Evolutionary conservation across 345 rosid species (phyloP), one percentile per base, ranked within the genome.

Genomic region (Hirschfeldia incana): DNA sequence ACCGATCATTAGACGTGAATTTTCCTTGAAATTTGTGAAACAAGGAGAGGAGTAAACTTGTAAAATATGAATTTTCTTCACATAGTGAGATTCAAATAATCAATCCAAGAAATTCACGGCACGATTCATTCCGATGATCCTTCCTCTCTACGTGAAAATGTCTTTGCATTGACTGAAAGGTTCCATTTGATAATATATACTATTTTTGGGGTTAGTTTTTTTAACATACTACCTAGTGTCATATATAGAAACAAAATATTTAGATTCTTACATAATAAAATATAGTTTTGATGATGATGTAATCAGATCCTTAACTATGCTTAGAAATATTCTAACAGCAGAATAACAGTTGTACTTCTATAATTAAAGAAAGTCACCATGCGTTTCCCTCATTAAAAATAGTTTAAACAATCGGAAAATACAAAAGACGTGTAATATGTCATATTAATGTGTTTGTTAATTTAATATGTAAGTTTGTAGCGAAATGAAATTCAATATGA

Each of bases 131-230:
- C 66, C 36, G 65, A 34, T 69, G 21, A 28, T 70, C 75, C 70
- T 77, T 33, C 28, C 64, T 58, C n/a, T 70, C 65, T 27, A 58
- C 42, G 29, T 69, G 69, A 60, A 60, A 17, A 33, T 33, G 76
- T 72, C 81, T 72, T 13, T 72, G 81, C 76, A 78, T 71, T 32
- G 53, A 57, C 10, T 66, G 51, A 78, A 78, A 72, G 76, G 77
- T 72, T 58, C 39, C 51, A 65, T 57, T 78, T 57, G 33, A 53
- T 62, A 59, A 42, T 76, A 8, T 42, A 15, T 57, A 69, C 8
- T 63, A 29, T 16, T 8, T 9, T 51, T 8, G 15, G 37, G 44
- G 69, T 16, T 58, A 58, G 13, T 58, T 58, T 21, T 53, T 21
- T 17, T 26, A 59, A 30, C 26, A 63, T 30, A 69, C 17, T 64